phyloP scores from a whole-genome alignment of 805 yeast species.

The Ogataea polymorpha region DNA sequence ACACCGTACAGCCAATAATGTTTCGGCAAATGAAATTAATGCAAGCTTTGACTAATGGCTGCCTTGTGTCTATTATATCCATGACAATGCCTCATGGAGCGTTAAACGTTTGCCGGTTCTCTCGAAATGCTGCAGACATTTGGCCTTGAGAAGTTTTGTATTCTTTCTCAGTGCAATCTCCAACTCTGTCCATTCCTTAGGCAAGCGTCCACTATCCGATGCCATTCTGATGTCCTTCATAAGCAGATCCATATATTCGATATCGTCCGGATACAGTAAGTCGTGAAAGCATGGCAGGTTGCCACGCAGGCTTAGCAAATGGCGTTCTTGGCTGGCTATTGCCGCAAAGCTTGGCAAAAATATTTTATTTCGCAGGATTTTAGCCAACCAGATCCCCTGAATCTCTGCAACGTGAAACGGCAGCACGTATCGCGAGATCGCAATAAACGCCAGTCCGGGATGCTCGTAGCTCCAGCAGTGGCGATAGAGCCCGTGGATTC shows the following conservation, averaged over 20 bases:
- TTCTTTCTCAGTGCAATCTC: conserved; percentile 42
- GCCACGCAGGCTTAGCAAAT: conserved; percentile 41
- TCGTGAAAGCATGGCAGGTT: conserved; percentile 45
- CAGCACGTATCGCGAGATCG: conserved; percentile 57
- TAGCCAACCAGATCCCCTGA: conserved; percentile 63
- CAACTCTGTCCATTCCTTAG: conserved; percentile 51
- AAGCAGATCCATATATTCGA: conserved; percentile 45
- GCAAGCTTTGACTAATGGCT: not conserved
- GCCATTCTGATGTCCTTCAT: conserved; percentile 29
- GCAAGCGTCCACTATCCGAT: conserved; percentile 42
- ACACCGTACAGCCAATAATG: not conserved
- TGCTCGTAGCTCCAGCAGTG: conserved; percentile 57
- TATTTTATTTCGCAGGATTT: conserved; percentile 58
- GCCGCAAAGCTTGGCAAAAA: conserved; percentile 44
- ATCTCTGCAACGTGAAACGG: conserved; percentile 60
- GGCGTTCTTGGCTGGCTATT: conserved; percentile 44
- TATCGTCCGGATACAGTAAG: conserved; percentile 54
- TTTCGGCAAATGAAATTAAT: no score
- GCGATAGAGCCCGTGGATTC: conserved; percentile 52
- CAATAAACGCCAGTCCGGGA: conserved; percentile 63
- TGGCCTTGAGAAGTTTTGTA: conserved; percentile 43
- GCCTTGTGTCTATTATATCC: not conserved
- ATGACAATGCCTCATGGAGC: not conserved
- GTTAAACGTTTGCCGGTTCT: not conserved
- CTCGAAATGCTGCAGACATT: conserved; percentile 32